These are phyloP conservation scores for Theileria annulata DNA, from an alignment of 169 alveolate species.

Conservation along the genomic window DNA sequence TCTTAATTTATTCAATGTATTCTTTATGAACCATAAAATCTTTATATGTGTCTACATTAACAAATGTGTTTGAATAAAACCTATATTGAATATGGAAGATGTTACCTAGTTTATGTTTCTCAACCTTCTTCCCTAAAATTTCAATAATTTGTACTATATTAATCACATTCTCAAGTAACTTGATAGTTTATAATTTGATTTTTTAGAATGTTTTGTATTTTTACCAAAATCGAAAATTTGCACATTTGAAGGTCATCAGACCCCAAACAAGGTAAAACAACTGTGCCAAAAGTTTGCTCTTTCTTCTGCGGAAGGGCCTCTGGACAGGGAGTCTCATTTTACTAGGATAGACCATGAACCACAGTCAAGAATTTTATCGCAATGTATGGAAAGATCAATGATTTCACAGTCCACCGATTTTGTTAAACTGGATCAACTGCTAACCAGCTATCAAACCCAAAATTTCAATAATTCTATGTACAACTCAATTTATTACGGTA, in stretches of 20 bases:
- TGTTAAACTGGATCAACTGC: conserved; percentile 32
- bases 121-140: neutral
- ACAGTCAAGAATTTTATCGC: conserved; percentile 25
- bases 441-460: conserved; percentile 10
- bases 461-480: neutral
- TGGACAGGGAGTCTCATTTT: conserved; percentile 8
- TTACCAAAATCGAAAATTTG: neutral
- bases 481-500: conserved; percentile 62
- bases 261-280: neutral
- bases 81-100: neutral
- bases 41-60: neutral
- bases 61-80: neutral
- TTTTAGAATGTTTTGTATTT: neutral
- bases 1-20: neutral
- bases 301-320: neutral
- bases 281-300: neutral
- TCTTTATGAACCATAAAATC: neutral
- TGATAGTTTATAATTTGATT: neutral
- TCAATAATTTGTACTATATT: conserved; percentile 2
- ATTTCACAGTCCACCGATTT: conserved; percentile 52
- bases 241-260: neutral
- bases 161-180: neutral
- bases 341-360: neutral
- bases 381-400: conserved; percentile 37
- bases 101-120: conserved; percentile 4